Conservation (phyloP, 2,329 filamentous ascomycete genomes). For the Claviceps fusiformis region DNA sequence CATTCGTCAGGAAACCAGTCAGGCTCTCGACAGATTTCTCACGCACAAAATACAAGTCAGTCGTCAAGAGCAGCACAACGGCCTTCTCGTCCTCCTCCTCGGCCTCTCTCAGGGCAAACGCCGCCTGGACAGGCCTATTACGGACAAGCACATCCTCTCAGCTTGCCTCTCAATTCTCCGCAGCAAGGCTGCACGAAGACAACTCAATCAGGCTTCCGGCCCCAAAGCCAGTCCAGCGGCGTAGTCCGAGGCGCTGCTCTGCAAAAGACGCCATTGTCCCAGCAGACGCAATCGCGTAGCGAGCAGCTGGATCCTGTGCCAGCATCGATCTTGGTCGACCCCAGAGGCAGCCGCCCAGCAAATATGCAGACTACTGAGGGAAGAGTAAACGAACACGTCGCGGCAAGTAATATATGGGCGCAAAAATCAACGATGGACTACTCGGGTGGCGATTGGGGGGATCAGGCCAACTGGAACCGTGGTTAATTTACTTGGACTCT, state of each 20-base stretch:
- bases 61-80: no score
- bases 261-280: background rate
- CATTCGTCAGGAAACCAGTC: no score
- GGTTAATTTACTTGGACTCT: background rate
- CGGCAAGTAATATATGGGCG: constrained; percentile 10
- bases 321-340: constrained; percentile 3
- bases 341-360: background rate
- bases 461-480: constrained; percentile 6
- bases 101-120: no score
- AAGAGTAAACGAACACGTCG: background rate
- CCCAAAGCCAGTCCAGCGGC: background rate
- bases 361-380: background rate
- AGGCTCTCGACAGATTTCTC: no score
- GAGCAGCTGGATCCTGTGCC: constrained; percentile 2
- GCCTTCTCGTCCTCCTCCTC: no score
- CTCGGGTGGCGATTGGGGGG: constrained; percentile 17
- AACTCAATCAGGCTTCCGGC: background rate
- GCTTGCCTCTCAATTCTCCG: background rate
- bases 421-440: constrained; percentile 14
- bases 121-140: background rate
- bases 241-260: background rate
- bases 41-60: no score
- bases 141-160: background rate
- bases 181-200: background rate
- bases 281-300: background rate